Evolutionary conservation across 805 yeast species (phyloP), one percentile per base, ranked within the genome.

Genomic region (Candida silvatica): DNA sequence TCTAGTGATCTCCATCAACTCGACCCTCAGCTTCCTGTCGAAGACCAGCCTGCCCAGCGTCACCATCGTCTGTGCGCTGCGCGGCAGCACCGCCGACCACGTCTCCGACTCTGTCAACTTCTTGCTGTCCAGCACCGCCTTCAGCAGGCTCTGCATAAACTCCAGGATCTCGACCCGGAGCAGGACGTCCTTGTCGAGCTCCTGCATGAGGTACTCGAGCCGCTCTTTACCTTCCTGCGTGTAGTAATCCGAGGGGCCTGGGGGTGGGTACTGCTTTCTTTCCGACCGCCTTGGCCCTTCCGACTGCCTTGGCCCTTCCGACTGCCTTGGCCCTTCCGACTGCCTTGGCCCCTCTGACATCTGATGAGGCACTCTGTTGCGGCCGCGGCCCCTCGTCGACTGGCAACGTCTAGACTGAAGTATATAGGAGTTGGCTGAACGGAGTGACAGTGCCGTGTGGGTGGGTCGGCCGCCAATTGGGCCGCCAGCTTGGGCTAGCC

Each of bases 231-330:
- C 43, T 7, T 28, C 26, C 12, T 36, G 23, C 15, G 39, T 22
- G 14, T 27, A 14, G 16, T 32, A 35, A 20, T 32, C 29, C 16
- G 41, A 28, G 7, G 41, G 39, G 6, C 43, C 43, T n/a, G 41
- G 32, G 5, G 32, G 39, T 17, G 43, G 43, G 20, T 40, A 40
- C n/a, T n/a, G n/a, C n/a, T n/a, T n/a, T n/a, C n/a, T n/a, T n/a
- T n/a, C n/a, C n/a, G n/a, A n/a, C n/a, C n/a, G n/a, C n/a, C n/a
- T n/a, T n/a, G n/a, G n/a, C n/a, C n/a, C n/a, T n/a, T n/a, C n/a
- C n/a, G n/a, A n/a, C n/a, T n/a, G n/a, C n/a, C n/a, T n/a, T n/a
- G n/a, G n/a, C n/a, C n/a, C n/a, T n/a, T n/a, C n/a, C n/a, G n/a
- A n/a, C n/a, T n/a, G n/a, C n/a, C n/a, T n/a, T n/a, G n/a, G n/a